Conservation (phyloP, 1,284 basidiomycete genomes). For the Inonotus hispidus region DNA sequence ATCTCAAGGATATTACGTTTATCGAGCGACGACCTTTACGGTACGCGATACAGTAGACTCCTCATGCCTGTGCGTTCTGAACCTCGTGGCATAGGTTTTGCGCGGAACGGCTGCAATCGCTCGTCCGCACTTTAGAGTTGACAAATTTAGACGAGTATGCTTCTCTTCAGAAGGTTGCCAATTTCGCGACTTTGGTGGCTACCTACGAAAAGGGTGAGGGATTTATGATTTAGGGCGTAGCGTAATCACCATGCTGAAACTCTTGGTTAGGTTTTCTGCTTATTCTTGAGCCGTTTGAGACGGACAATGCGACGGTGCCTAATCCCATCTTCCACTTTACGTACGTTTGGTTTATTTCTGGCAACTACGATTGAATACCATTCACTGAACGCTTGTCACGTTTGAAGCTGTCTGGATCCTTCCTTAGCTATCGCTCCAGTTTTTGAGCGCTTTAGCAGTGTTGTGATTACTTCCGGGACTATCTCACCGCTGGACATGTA, state of each 20-base stretch:
- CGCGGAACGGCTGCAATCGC: slow-evolving; percentile 89
- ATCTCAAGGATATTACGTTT: slow-evolving; percentile 98
- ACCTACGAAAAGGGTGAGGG: slow-evolving; percentile 94
- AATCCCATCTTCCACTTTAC: slow-evolving; percentile 99
- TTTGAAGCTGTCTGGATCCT: slow-evolving; percentile 85
- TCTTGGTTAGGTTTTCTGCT: slow-evolving; percentile 77
- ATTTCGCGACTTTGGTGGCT: slow-evolving; percentile 94
- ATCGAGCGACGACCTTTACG: slow-evolving; percentile 95
- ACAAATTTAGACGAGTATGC: slow-evolving; percentile 89
- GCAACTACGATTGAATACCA: background rate
- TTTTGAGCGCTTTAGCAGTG: slow-evolving; percentile 97
- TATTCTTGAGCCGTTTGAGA: slow-evolving; percentile 98
- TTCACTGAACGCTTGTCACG: background rate
- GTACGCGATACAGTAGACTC: slow-evolving; percentile 35
- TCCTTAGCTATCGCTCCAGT: slow-evolving; percentile 97
- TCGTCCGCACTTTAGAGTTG: slow-evolving; percentile 91
- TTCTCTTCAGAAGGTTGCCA: slow-evolving; percentile 91
- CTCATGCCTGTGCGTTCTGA: background rate
- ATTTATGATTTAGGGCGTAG: background rate
- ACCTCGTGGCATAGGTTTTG: slow-evolving; percentile 66
- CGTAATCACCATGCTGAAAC: background rate
- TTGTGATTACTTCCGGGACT: slow-evolving; percentile 98
- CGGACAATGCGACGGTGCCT: slow-evolving; percentile 96
- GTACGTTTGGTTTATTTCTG: slow-evolving; percentile 40
- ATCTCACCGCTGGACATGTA: slow-evolving; percentile 99